Evolutionary conservation across 345 rosid genomes (phyloP).

Genomic region (Populus euphratica): DNA sequence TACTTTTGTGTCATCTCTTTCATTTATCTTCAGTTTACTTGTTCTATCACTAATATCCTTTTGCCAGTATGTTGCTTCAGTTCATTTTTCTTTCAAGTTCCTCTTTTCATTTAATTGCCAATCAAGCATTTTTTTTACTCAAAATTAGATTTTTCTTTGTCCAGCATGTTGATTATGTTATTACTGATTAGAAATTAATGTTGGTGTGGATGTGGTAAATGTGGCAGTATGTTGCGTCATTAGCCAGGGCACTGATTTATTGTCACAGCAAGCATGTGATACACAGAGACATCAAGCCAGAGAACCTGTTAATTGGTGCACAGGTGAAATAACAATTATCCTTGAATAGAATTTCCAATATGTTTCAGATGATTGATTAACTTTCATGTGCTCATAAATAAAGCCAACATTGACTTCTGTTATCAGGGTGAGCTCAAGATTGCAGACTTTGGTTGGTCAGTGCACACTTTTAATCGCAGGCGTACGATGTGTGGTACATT

Average conservation of each 20-base stretch:
- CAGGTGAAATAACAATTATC: conserved; percentile 43
- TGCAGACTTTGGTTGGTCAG: conserved; percentile 99
- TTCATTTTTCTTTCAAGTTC: not conserved
- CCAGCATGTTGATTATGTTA: not conserved
- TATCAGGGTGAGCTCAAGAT: conserved; percentile 94
- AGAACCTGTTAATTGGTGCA: conserved; percentile 78
- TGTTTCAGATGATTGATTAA: not conserved
- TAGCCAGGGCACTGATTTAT: conserved; percentile 93
- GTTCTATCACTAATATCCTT: not conserved
- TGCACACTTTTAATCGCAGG: conserved; percentile 91
- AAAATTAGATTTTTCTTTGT: not conserved
- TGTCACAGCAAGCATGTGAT: conserved; percentile 99
- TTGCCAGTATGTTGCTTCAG: not conserved
- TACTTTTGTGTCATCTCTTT: not conserved
- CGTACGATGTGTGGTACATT: conserved; percentile 95
- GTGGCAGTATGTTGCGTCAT: conserved; percentile 92
- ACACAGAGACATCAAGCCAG: conserved; percentile 97
- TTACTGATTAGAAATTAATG: not conserved
- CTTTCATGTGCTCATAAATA: conserved; percentile 15
- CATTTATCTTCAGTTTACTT: not conserved
- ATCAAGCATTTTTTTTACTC: not conserved
- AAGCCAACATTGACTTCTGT: conserved; percentile 1
- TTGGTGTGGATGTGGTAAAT: conserved; percentile 4
- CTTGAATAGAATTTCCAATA: not conserved
- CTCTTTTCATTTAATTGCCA: not conserved